phyloP scores from a whole-genome alignment of 2,329 filamentous ascomycete genomes.

The Microsporum ferrugineum region DNA sequence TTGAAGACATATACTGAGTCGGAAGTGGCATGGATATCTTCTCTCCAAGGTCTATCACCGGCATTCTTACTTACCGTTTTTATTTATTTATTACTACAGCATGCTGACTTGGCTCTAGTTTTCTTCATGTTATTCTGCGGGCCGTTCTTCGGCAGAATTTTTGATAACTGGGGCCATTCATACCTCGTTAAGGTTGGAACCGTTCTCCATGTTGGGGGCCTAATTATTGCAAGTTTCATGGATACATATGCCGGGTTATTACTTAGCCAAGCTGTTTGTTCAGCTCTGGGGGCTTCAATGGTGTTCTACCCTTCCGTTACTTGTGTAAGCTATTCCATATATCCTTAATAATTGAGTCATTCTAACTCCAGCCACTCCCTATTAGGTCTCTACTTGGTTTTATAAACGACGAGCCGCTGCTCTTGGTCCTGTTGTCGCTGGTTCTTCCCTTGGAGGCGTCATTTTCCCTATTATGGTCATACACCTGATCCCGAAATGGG shows the following conservation, averaged over 20 bases:
- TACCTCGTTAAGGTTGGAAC: conserved; percentile 41
- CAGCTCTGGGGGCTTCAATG: conserved; percentile 40
- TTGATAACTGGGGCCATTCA: conserved; percentile 51
- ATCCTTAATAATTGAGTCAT: neutral
- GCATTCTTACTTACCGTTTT: neutral
- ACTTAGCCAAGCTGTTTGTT: conserved; percentile 35
- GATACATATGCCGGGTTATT: conserved; percentile 45
- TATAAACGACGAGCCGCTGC: conserved; percentile 43
- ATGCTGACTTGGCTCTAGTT: neutral
- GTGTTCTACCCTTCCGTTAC: conserved; percentile 38
- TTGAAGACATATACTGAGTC: conserved; percentile 41
- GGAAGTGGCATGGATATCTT: conserved; percentile 50
- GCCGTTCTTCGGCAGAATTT: conserved; percentile 51
- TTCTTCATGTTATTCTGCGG: conserved; percentile 25
- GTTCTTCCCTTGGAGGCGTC: conserved; percentile 44
- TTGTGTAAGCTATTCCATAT: conserved; percentile 40
- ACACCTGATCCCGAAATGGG: conserved; percentile 36
- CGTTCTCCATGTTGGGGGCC: conserved; percentile 47
- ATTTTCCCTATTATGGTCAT: conserved; percentile 43
- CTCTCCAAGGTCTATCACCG: conserved; percentile 16
- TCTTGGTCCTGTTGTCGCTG: conserved; percentile 49
- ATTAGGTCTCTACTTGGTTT: conserved; percentile 45
- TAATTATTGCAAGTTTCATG: conserved; percentile 53
- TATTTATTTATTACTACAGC: neutral
- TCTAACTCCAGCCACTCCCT: conserved; percentile 56